Evolutionary conservation across 805 yeast species (phyloP), one percentile per base, ranked within the genome.

Genomic region (Candida alai): DNA sequence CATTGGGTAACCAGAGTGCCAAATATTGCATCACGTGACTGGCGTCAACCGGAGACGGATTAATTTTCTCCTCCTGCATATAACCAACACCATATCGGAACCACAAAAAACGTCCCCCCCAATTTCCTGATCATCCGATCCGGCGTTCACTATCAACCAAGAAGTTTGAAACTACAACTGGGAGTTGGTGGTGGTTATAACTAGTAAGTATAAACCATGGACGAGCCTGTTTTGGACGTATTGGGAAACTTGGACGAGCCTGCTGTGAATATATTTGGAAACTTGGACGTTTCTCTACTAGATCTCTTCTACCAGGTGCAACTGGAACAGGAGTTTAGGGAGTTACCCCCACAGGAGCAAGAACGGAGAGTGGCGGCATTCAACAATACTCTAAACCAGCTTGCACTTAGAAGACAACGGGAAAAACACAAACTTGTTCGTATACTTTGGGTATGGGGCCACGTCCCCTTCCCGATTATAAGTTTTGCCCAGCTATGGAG

Each of bases 401-500:
- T 13, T 13, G 17, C 27, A 13, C n/a, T n/a, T n/a, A n/a, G n/a
- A n/a, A n/a, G n/a, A 13, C 28, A 17, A 12, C 32, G 28, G 8
- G n/a, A n/a, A n/a, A n/a, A 28, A 21, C 17, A 30, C 8, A 26
- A 29, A 15, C 41, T 39, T 34, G 17, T 45, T 6, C 31, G 42
- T 13, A 14, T 48, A 11, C 27, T 43, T 15, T 42, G 54, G 54
- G 9, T 45, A 11, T 33, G 47, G 27, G 41, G 42, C 22, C 21
- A 25, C n/a, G 23, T 48, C 6, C 56, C 57, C 3, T 18, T 53
- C n/a, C 48, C 52, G 9, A 39, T 47, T 9, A 28, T 55, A 17
- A 37, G 43, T 24, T 54, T 46, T 30, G 24, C 42, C 13, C 39
- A 38, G 24, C 29, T 40, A 14, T 53, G 52, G 50, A 30, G 33